Evolutionary conservation across 306 rosid species (phyloP), one percentile per base, ranked within the genome.

Genomic region (apple (Malus domestica)): DNA sequence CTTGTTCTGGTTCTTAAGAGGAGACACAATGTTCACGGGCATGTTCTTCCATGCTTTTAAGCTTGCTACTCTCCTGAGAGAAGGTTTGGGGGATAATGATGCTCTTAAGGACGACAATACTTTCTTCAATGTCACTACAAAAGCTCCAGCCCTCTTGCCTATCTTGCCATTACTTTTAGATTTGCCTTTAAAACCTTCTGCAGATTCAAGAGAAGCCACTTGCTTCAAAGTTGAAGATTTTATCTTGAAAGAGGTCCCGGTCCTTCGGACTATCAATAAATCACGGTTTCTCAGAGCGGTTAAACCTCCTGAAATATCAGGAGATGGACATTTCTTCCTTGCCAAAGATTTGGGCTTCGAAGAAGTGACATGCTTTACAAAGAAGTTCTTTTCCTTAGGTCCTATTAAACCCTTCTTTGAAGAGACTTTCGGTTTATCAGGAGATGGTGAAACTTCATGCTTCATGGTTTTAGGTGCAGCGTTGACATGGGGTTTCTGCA

Each of bases 91-190:
- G 64, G 93, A 82, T 59, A 71, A 52, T 32, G 78, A 79, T 51
- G 78, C 77, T 35, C 29, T 74, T 66, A 75, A 66, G 59, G 89
- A 77, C 30, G 74, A 40, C 76, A 58, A 67, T 68, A 81, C 82
- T 78, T 86, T 89, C 85, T 77, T 85, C 52, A 86, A 66, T 83
- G 84, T 73, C 70, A 27, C 82, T 80, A 78, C 76, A 64, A 86
- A 71, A 33, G 79, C 73, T 45, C 80, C 82, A 0, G 62, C 68
- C 45, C 40, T 76, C 82, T 83, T 88, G 55, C 79, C 80, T 60
- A 51, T 72, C 79, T 84, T 87, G 72, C 77, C 81, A 71, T 84
- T 84, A 51, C 62, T 72, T 23, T 42, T 79, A 75, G 67, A 82
- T 75, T 70, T 78, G 78, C 85, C 79, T 54, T 23, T 73, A 30